Evolutionary conservation across 164 flowering plant genomes (phyloP), one percentile per base, ranked within the genome.

Genomic region (Vitis labrusca): DNA sequence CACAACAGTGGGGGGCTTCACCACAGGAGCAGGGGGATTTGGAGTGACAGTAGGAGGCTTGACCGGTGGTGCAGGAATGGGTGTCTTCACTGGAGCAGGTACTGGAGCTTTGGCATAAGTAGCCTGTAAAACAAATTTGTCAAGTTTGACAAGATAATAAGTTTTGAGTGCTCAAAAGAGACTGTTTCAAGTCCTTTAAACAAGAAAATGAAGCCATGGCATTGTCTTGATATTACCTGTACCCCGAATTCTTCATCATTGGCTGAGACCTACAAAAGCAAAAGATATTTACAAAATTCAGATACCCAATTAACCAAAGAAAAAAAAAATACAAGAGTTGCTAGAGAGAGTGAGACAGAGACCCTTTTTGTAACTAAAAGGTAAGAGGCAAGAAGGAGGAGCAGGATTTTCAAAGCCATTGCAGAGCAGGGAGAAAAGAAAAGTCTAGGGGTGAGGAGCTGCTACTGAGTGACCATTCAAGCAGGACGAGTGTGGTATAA

Each of bases 371-470:
- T n/a, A 8, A 78, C 62, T 15, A 74, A 29, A 59, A 78, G 80
- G 58, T 76, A 66, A 63, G 80, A 70, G 57, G 73, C 75, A 53
- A 82, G 37, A 7, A 83, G 78, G 63, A 80, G 37, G 60, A 76
- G 66, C 65, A 71, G 6, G 59, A 74, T 61, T 74, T 71, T 80
- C 70, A 56, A 62, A 69, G 80, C 78, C 82, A 83, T 82, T n/a
- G 65, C 47, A 12, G 37, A 10, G 23, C 44, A n/a, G 52, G 50
- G 60, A 71, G 49, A 57, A 27, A 27, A 12, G 10, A 49, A 11
- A 8, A 64, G 50, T 53, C 32, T 0, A 44, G 50, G 62, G 27
- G 27, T 12, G 16, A 12, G 10, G 47, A 37, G n/a, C 13, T 13
- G 56, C 56, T 15, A 47, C 16, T 2, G 44, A 15, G 50, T 32